Conservation (phyloP, 805 yeast genomes). For the Yarrowia divulgata region DNA sequence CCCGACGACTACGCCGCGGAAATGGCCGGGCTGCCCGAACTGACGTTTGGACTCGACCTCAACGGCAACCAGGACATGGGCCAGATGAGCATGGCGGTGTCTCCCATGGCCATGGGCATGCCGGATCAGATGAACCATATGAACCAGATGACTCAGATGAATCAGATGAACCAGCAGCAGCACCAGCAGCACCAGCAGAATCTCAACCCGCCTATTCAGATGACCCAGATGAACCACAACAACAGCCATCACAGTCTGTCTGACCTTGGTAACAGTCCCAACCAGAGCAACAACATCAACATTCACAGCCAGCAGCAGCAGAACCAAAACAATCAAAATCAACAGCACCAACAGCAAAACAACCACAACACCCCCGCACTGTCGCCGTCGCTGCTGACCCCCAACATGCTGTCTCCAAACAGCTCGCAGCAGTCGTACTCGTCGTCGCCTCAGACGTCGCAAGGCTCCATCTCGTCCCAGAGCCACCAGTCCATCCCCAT, state of each 20-base stretch:
- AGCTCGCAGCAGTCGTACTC: conserved; percentile 26
- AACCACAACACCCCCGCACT: neutral
- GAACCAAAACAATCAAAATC: neutral
- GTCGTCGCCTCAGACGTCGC: conserved; percentile 23
- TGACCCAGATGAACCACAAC: conserved; percentile 1
- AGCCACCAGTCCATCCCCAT: conserved; percentile 34
- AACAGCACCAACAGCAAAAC: neutral
- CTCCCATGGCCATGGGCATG: conserved; percentile 30
- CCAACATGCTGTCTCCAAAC: conserved; percentile 32
- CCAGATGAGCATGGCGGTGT: conserved; percentile 22
- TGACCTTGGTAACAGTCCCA: neutral
- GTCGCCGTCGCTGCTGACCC: conserved; percentile 25
- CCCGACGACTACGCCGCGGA: conserved; percentile 33
- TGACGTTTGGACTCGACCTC: conserved; percentile 15
- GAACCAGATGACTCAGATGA: neutral
- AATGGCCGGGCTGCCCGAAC: conserved; percentile 33
- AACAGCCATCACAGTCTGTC: conserved; percentile 1
- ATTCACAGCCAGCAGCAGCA: too few relatives aligned
- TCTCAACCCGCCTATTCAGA: conserved; percentile 6
- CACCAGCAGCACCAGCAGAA: neutral
- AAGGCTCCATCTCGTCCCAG: conserved; percentile 20
- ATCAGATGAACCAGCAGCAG: neutral
- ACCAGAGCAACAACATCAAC: neutral
- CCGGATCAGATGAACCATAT: conserved; percentile 6
- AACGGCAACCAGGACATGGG: conserved; percentile 5